phyloP scores from a whole-genome alignment of 2,329 filamentous ascomycete genomes.

The Aureobasidium sp. region DNA sequence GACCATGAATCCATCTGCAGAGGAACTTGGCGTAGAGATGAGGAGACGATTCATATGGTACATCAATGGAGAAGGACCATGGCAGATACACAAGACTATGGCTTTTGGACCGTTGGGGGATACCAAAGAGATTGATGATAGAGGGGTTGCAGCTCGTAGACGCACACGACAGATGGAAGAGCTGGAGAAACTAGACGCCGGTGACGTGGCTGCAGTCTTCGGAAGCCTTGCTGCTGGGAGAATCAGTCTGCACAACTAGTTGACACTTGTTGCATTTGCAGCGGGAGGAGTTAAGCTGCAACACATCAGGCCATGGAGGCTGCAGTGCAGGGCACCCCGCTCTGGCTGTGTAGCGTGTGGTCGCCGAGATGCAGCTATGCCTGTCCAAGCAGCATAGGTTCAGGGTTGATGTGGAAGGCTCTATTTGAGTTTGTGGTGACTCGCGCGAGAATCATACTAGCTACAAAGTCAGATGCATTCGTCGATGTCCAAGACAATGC shows the following conservation, averaged over 20 bases:
- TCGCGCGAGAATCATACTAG: too few relatives aligned
- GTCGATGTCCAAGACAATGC: not conserved
- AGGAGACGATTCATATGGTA: constrained; percentile 38
- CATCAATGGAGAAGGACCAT: constrained; percentile 32
- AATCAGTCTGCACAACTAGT: constrained; percentile 32
- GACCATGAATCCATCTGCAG: constrained; percentile 30
- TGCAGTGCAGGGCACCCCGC: constrained; percentile 7
- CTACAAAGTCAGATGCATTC: too few relatives aligned
- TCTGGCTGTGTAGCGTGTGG: not conserved
- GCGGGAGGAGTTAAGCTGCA: not conserved
- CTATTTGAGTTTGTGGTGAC: not conserved
- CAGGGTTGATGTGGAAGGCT: not conserved
- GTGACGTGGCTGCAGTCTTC: constrained; percentile 28
- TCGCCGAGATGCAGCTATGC: not conserved
- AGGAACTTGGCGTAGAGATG: constrained; percentile 32
- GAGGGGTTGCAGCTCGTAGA: constrained; percentile 30
- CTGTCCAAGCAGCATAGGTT: not conserved
- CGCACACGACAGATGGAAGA: constrained; percentile 28
- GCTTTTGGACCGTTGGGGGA: constrained; percentile 38
- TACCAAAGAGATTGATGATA: constrained; percentile 28
- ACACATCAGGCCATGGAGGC: constrained; percentile 5
- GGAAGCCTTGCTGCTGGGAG: constrained; percentile 34
- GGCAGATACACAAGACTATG: constrained; percentile 29
- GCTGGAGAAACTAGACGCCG: constrained; percentile 27
- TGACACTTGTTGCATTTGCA: not conserved